phyloP scores from a whole-genome alignment of 2,329 filamentous ascomycete genomes.

The Microascus cirrosus region DNA sequence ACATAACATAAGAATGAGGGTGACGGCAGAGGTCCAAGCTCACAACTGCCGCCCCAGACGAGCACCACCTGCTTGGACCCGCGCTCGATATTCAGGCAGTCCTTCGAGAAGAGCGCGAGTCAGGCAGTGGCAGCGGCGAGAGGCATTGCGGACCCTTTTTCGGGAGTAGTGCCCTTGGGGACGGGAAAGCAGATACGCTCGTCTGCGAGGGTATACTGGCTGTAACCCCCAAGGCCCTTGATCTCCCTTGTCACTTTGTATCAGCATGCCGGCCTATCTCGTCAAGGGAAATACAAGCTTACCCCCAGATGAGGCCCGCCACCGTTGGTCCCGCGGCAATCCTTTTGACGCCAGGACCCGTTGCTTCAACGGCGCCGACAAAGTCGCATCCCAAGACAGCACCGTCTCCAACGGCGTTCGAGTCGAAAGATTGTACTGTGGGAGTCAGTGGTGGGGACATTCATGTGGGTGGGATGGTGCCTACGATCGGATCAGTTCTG shows the following conservation, averaged over 20 bases:
- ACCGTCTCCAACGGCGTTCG: slow-evolving; percentile 23
- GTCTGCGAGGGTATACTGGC: slow-evolving; percentile 26
- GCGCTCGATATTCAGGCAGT: slow-evolving; percentile 20
- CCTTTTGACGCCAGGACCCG: slow-evolving; percentile 13
- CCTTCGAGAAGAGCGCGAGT: slow-evolving; percentile 25
- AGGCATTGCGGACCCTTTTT: slow-evolving; percentile 24
- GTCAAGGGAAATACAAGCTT: slow-evolving; percentile 5
- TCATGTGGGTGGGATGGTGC: neutral
- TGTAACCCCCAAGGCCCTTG: slow-evolving; percentile 23
- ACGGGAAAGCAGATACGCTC: slow-evolving; percentile 27
- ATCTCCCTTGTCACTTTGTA: slow-evolving; percentile 1
- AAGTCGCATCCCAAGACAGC: slow-evolving; percentile 24
- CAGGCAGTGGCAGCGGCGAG: slow-evolving; percentile 25
- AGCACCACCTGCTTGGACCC: slow-evolving; percentile 15
- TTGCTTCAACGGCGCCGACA: slow-evolving; percentile 19
- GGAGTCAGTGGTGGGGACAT: neutral
- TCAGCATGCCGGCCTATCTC: neutral
- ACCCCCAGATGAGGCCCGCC: slow-evolving; percentile 6
- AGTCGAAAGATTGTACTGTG: slow-evolving; percentile 20
- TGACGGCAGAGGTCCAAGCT: slow-evolving; percentile 6
- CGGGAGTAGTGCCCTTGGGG: slow-evolving; percentile 15
- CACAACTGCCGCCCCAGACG: slow-evolving; percentile 32
- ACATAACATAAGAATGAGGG: neutral
- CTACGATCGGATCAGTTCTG: slow-evolving; percentile 16
- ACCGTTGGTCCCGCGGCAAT: neutral